A percentile compares a stretch with the other conserved stretches of the same genome.
Conservation (phyloP, 2,329 filamentous ascomycete genomes). For the Trichoderma guizhouense region DNA sequence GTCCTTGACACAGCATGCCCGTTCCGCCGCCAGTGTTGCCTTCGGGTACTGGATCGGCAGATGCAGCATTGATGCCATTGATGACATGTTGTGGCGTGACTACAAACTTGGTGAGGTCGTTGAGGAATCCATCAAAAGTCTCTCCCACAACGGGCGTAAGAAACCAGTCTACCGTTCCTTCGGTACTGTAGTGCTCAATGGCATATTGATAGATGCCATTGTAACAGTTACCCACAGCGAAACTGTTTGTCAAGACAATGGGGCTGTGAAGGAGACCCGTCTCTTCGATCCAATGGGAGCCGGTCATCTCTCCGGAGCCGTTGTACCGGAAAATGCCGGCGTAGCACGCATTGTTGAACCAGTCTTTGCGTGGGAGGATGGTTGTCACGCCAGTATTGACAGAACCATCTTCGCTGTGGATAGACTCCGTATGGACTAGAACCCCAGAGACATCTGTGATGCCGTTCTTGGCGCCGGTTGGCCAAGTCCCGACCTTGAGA, state of each 20-base stretch:
- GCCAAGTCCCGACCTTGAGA: conserved; percentile 39
- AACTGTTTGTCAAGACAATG: conserved; percentile 56
- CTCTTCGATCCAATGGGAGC: conserved; percentile 55
- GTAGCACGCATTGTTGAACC: conserved; percentile 42
- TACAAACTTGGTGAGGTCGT: conserved; percentile 50
- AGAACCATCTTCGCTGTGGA: conserved; percentile 23
- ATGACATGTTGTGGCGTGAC: conserved; percentile 51
- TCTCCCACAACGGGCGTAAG: conserved; percentile 55
- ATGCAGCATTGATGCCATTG: conserved; percentile 48
- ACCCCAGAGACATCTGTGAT: conserved; percentile 46
- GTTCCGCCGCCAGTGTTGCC: conserved; percentile 62
- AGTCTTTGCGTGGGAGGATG: conserved; percentile 41
- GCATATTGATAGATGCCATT: conserved; percentile 54
- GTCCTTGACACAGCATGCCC: conserved; percentile 60
- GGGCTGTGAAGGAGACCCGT: conserved; percentile 54
- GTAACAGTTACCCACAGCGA: conserved; percentile 45
- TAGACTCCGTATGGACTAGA: conserved; percentile 40
- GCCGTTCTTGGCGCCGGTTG: conserved; percentile 42
- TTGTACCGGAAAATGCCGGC: conserved; percentile 54
- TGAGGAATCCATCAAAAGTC: conserved; percentile 57
- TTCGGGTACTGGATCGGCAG: conserved; percentile 49
- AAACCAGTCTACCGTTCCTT: conserved; percentile 47
- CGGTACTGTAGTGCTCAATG: conserved; percentile 41
- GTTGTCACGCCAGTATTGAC: conserved; percentile 46
- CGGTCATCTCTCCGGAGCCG: conserved; percentile 57